These are phyloP conservation scores for Ceratocystis diversiconidia DNA, from an alignment of 2,329 filamentous ascomycete species.

Conservation along the genomic window DNA sequence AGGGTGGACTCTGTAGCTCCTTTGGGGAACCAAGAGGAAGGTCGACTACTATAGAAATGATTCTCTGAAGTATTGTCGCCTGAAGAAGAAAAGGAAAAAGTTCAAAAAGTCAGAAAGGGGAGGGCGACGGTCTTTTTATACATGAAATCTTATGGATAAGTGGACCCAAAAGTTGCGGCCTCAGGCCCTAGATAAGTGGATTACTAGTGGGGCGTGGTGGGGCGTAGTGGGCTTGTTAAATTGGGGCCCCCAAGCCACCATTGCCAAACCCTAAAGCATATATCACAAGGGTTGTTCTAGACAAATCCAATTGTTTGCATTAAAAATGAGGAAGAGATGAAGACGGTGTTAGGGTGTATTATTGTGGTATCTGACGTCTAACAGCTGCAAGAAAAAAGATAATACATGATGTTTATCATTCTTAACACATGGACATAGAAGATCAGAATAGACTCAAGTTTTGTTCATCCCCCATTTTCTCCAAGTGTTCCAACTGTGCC, in stretches of 20 bases:
- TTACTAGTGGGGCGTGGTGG: not conserved
- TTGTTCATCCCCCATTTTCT: not conserved
- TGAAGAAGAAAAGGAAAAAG: conserved; percentile 14
- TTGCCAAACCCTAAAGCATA: not conserved
- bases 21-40: conserved; percentile 78
- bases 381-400: not conserved
- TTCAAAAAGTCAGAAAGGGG: not conserved
- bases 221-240: not conserved
- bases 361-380: too few species aligned
- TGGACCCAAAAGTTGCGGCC: not conserved
- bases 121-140: not conserved
- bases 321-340: too few species aligned
- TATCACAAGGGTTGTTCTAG: not conserved
- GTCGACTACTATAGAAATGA: conserved; percentile 98
- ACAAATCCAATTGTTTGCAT: not conserved
- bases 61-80: conserved; percentile 39
- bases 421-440: not conserved
- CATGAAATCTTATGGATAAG: not conserved
- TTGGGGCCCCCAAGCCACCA: not conserved
- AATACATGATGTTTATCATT: not conserved
- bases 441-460: not conserved
- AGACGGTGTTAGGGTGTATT: too few species aligned
- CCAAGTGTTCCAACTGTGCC: not conserved
- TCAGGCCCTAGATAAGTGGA: not conserved
- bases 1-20: conserved; percentile 89